Percentiles rank a stretch among this genome's conserved stretches.
Evolutionary conservation across 1,139 yeast genomes (phyloP).

Genomic region (Yamadazyma jaroonii): DNA sequence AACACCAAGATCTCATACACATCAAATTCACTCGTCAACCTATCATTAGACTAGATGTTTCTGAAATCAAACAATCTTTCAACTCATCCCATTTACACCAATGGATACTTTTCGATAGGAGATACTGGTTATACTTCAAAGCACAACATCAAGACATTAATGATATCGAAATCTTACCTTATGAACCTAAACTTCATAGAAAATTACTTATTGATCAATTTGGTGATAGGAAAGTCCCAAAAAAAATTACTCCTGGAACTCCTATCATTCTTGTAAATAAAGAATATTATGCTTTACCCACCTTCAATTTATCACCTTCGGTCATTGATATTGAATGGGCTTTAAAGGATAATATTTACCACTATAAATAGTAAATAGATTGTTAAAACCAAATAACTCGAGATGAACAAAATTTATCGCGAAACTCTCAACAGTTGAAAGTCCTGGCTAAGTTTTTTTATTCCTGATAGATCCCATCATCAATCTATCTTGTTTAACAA

Average conservation of each 20-base stretch:
- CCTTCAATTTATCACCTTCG: slow-evolving; percentile 13
- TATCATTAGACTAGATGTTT: slow-evolving; percentile 17
- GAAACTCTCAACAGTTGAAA: neutral
- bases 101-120: slow-evolving; percentile 36
- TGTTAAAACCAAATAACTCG: too few relatives aligned
- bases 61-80: slow-evolving; percentile 5
- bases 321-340: slow-evolving; percentile 18
- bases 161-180: slow-evolving; percentile 18
- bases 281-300: slow-evolving; percentile 20
- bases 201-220: slow-evolving; percentile 7
- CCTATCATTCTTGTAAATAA: slow-evolving; percentile 15
- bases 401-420: too few relatives aligned
- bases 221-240: slow-evolving; percentile 5
- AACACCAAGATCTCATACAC: slow-evolving; percentile 7
- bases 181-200: slow-evolving; percentile 16
- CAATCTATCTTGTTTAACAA: slow-evolving; percentile 4
- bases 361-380: slow-evolving; percentile 1
- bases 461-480: neutral
- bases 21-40: slow-evolving; percentile 24
- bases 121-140: slow-evolving; percentile 32
- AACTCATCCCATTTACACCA: slow-evolving; percentile 15
- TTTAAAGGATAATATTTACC: slow-evolving; percentile 17
- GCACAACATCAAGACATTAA: slow-evolving; percentile 4
- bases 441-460: neutral
- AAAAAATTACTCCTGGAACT: slow-evolving; percentile 6